These are phyloP conservation scores for Terfezia boudieri DNA, from an alignment of 495 filamentous ascomycete species.

Conservation along the genomic window DNA sequence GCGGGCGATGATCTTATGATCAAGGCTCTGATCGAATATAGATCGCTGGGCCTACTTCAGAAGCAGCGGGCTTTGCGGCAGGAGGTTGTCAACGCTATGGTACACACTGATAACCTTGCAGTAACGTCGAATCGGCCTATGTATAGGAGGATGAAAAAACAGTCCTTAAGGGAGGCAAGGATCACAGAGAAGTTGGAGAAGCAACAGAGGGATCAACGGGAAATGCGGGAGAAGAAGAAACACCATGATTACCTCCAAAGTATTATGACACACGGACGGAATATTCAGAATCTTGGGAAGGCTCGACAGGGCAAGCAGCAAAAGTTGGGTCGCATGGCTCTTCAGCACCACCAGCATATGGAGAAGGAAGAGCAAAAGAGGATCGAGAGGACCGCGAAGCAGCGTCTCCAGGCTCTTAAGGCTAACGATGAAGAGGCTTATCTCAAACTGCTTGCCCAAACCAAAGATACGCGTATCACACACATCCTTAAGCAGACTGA, in stretches of 20 bases:
- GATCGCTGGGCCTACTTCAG: conserved; percentile 54
- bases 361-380: conserved; percentile 98
- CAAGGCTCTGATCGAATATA: conserved; percentile 81
- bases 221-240: conserved; percentile 87
- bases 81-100: conserved; percentile 66
- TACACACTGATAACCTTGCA: conserved; percentile 79
- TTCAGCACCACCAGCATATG: conserved; percentile 73
- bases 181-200: conserved; percentile 98
- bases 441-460: conserved; percentile 84
- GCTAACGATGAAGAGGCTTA: conserved; percentile 98
- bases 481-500: conserved; percentile 91
- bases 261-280: conserved; percentile 44
- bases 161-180: conserved; percentile 80
- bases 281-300: conserved; percentile 36
- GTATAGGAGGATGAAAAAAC: conserved; percentile 90
- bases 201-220: conserved; percentile 85
- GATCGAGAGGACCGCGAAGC: conserved; percentile 88
- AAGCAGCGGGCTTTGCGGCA: conserved; percentile 74
- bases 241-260: conserved; percentile 68
- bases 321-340: conserved; percentile 73
- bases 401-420: conserved; percentile 95
- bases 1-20: conserved; percentile 49
- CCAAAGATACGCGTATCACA: conserved; percentile 96
- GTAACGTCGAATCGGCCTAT: conserved; percentile 79
- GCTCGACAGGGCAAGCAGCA: conserved; percentile 35